Conservation (phyloP, 2,329 filamentous ascomycete species). For the Nemania abortiva region DNA sequence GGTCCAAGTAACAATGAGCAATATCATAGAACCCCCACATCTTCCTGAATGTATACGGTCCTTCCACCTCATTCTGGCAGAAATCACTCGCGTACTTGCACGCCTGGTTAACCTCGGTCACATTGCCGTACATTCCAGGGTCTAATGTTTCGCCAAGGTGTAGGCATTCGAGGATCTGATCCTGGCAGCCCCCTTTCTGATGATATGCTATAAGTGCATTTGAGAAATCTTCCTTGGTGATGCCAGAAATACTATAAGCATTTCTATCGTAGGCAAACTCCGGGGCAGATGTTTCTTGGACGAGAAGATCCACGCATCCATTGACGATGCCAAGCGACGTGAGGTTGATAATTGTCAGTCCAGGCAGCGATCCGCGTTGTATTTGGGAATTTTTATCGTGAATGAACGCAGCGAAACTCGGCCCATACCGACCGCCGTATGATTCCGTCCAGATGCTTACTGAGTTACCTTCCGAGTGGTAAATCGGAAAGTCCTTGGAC, state of each 20-base stretch:
- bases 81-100: slow-evolving; percentile 1
- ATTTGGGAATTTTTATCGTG: not conserved
- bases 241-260: not conserved
- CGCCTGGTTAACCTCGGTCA: not conserved
- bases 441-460: slow-evolving; percentile 2
- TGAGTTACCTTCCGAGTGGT: not conserved
- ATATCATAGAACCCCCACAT: not conserved
- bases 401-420: not conserved
- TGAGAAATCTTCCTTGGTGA: not conserved
- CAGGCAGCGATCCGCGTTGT: not conserved
- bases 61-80: slow-evolving; percentile 9
- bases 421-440: slow-evolving; percentile 6
- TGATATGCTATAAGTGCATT: not conserved
- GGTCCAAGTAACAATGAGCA: not conserved
- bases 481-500: not conserved
- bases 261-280: slow-evolving; percentile 7
- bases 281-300: slow-evolving; percentile 1
- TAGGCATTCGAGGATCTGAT: not conserved
- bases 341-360: not conserved
- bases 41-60: not conserved
- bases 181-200: not conserved
- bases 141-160: not conserved
- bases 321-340: slow-evolving; percentile 1
- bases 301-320: not conserved
- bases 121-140: not conserved